Base-by-base conservation (phyloP, 1,139 yeast species). In the Pichia sp. region DNA sequence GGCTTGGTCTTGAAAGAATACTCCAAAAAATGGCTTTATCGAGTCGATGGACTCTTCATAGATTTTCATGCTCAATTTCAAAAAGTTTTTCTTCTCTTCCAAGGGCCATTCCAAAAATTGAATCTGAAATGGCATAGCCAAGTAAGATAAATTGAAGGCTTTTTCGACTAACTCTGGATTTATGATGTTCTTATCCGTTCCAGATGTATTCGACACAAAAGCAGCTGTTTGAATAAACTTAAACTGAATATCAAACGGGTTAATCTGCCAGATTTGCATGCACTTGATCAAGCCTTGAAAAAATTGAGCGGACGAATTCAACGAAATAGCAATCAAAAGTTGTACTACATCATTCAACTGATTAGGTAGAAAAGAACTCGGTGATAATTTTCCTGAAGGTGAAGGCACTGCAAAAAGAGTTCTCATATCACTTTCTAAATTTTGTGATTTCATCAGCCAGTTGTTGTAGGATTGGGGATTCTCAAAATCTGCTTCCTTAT, bases 241-340 rank as follows among this genome's bases (percentile, higher is more conserved):
- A 23, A 58, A 46, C 34, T 61, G 59, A 7, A 62, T 44, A 10
- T 53, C 51, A 48, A 62, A 64, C 3, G 68, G 68, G 46, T 64
- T 65, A 16, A 59, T 53, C 49, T 63, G 66, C 68, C 67, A 65
- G 1, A 63, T 12, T 41, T 61, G 58, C 43, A 64, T 48, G 54
- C 67, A 65, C 37, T 55, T 57, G 26, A 63, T 50, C 19, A 60
- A 51, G 16, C 61, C 56, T 42, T 60, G 58, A 42, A 62, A 60
- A 46, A 62, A 64, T 4, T 46, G 44, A 12, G 63, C 44, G 2
- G 48, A 54, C 10, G 65, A 58, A 18, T 51, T 47, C 10, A 59
- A 42, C 10, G 58, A 44, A n/a, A 61, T 49, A 13, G 46, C 45
- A 13, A 56, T 45, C 12, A 58, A 47, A n/a, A 48, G 26, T 4